phyloP scores from a whole-genome alignment of 495 filamentous ascomycete species.

The Astrocystis sublimbata region DNA sequence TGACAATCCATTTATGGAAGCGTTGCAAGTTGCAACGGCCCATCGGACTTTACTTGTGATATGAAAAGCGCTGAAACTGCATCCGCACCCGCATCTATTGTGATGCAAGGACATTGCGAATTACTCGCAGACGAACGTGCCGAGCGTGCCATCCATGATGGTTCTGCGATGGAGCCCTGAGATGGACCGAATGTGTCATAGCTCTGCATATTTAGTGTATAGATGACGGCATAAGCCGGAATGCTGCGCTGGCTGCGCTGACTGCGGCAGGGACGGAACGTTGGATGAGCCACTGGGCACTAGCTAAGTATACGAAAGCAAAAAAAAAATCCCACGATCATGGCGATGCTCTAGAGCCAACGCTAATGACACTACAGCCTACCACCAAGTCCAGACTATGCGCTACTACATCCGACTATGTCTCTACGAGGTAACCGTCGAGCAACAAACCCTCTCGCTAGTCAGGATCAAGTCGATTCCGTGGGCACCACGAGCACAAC shows the following conservation, averaged over 20 bases:
- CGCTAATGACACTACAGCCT: background rate
- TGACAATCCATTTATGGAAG: background rate
- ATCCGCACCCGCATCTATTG: conserved; percentile 9
- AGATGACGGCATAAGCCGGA: background rate
- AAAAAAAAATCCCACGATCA: background rate
- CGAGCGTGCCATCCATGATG: background rate
- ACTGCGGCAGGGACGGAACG: background rate
- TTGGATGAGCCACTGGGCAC: background rate
- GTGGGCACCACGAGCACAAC: background rate
- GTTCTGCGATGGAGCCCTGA: too few species aligned
- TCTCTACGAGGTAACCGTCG: background rate
- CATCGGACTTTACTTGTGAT: conserved; percentile 3
- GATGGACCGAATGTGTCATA: background rate
- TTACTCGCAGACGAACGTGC: background rate
- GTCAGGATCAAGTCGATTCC: background rate
- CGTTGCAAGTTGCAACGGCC: background rate
- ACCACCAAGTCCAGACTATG: background rate
- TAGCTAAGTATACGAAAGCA: background rate
- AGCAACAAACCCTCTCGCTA: conserved; percentile 2
- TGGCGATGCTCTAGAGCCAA: background rate
- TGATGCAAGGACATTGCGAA: background rate
- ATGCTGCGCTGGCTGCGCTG: background rate
- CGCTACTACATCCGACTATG: background rate
- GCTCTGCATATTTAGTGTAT: background rate
- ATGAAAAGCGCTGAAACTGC: conserved; percentile 2